These are phyloP conservation scores for Rhizopus sp. DNA, from an alignment of 371 early-diverging fungal species.

Conservation along the genomic window DNA sequence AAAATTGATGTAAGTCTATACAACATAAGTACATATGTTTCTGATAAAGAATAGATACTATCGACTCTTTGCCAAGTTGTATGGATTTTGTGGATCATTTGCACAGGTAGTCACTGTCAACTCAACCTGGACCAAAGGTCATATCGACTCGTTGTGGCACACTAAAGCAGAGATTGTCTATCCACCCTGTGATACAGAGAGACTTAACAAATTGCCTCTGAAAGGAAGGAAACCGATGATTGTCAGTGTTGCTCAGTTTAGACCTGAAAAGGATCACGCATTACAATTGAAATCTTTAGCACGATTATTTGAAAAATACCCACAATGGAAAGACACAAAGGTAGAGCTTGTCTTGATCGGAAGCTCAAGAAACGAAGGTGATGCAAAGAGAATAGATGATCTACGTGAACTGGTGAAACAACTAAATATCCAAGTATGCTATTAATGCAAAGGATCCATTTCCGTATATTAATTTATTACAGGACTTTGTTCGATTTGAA, in stretches of 20 bases:
- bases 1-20: slow-evolving; percentile 62
- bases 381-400: slow-evolving; percentile 68
- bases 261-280: slow-evolving; percentile 93
- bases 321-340: slow-evolving; percentile 40
- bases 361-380: slow-evolving; percentile 81
- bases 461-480: slow-evolving; percentile 1
- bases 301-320: slow-evolving; percentile 51
- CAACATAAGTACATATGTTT: neutral
- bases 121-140: slow-evolving; percentile 94
- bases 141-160: slow-evolving; percentile 79
- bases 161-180: slow-evolving; percentile 75
- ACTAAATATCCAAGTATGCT: slow-evolving; percentile 58
- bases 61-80: slow-evolving; percentile 68
- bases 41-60: slow-evolving; percentile 62
- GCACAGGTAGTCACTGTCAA: slow-evolving; percentile 86
- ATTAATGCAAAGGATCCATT: neutral
- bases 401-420: slow-evolving; percentile 50
- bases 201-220: slow-evolving; percentile 56
- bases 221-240: slow-evolving; percentile 56
- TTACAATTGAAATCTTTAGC: slow-evolving; percentile 81
- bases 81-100: slow-evolving; percentile 79
- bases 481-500: slow-evolving; percentile 79
- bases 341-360: slow-evolving; percentile 70
- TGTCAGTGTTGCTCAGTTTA: slow-evolving; percentile 92
- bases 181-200: slow-evolving; percentile 91